Conservation (phyloP, 352 stramenopile species). For the Globisporangium cederbergense region DNA sequence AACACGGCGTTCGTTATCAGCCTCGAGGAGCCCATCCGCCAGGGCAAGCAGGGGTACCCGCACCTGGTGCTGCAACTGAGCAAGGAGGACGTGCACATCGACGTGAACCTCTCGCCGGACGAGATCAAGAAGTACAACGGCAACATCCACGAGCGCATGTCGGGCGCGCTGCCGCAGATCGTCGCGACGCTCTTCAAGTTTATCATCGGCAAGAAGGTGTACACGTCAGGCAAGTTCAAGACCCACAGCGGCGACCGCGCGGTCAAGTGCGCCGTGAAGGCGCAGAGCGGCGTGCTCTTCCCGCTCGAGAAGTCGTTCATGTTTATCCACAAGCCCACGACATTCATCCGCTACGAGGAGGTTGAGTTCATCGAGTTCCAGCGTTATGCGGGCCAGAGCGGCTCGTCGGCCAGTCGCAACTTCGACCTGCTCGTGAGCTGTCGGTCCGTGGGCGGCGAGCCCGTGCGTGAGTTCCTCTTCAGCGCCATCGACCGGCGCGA, state of each 20-base stretch:
- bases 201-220: slow-evolving; percentile 96
- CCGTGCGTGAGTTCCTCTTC: slow-evolving; percentile 91
- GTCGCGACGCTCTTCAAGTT: slow-evolving; percentile 99
- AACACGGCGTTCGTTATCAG: slow-evolving; percentile 99
- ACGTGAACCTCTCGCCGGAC: slow-evolving; percentile 96
- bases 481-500: slow-evolving; percentile 95
- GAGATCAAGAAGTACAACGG: slow-evolving; percentile 97
- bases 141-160: slow-evolving; percentile 96
- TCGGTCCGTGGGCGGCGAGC: slow-evolving; percentile 82
- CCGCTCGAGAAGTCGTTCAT: slow-evolving; percentile 98
- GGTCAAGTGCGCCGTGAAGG: slow-evolving; percentile 91
- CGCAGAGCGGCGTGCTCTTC: slow-evolving; percentile 97
- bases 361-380: slow-evolving; percentile 98
- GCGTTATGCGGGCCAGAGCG: slow-evolving; percentile 91
- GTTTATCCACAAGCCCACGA: slow-evolving; percentile 99
- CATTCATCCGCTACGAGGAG: slow-evolving; percentile 98
- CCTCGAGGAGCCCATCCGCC: slow-evolving; percentile 97
- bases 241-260: slow-evolving; percentile 82
- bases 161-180: slow-evolving; percentile 94
- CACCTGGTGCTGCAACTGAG: slow-evolving; percentile 97
- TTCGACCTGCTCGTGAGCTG: slow-evolving; percentile 95
- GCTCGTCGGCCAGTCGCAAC: slow-evolving; percentile 89
- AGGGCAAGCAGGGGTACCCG: slow-evolving; percentile 98
- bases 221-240: slow-evolving; percentile 91
- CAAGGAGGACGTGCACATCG: slow-evolving; percentile 82